Conservation (phyloP, 75 land plant genomes). For the Sequoia sempervirens region DNA sequence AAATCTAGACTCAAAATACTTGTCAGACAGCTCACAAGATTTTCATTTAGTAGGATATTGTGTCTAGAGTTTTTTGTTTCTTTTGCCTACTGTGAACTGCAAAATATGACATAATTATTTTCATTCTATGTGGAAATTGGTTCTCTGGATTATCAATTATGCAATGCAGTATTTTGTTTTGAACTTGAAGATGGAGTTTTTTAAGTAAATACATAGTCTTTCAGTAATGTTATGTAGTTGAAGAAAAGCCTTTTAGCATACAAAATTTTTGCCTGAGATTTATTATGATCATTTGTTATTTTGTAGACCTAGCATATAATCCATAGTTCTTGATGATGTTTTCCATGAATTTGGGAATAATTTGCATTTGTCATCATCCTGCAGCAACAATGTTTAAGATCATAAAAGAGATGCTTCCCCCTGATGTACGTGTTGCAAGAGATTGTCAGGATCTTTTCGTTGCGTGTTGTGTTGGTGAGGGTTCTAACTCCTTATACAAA, state of each 20-base stretch:
- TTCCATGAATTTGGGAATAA: neutral
- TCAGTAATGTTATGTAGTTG: neutral
- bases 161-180: neutral
- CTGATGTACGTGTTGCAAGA: slow-evolving; percentile 95
- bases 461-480: slow-evolving; percentile 96
- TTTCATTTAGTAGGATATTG: neutral
- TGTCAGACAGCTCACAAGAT: neutral
- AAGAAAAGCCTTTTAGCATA: neutral
- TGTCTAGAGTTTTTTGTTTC: neutral
- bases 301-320: neutral
- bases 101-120: neutral
- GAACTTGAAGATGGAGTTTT: neutral
- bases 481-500: neutral
- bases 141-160: neutral
- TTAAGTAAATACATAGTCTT: neutral
- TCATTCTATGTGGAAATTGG: neutral
- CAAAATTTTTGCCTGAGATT: neutral
- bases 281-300: neutral
- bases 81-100: neutral
- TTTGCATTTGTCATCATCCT: slow-evolving; percentile 3
- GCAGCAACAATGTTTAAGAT: slow-evolving; percentile 98
- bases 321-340: neutral
- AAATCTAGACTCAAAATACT: neutral
- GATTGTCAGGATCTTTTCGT: slow-evolving; percentile 95
- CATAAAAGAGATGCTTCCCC: slow-evolving; percentile 97